Percentiles rank a stretch among this genome's conserved stretches.
phyloP scores from a whole-genome alignment of 768 basidiomycete species.

The Lentinula lateritia region DNA sequence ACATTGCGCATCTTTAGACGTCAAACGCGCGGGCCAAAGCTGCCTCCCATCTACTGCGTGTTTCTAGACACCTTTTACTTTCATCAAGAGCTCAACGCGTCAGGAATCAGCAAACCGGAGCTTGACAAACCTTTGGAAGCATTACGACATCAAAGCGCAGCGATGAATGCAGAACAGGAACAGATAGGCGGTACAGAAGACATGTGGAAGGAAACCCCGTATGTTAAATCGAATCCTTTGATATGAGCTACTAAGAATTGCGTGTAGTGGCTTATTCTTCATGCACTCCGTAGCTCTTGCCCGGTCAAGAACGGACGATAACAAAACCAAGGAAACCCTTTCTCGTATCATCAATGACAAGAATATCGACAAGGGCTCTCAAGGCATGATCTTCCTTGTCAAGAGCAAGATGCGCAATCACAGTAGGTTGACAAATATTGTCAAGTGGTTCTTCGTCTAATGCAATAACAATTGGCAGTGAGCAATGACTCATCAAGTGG shows the following conservation, averaged over 20 bases:
- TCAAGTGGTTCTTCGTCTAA: background rate
- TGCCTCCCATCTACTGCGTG: background rate
- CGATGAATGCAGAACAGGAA: background rate
- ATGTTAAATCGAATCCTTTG: background rate
- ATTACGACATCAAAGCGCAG: background rate
- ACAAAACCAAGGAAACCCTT: background rate
- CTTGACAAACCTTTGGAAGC: background rate
- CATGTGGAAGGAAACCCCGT: background rate
- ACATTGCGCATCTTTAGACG: background rate
- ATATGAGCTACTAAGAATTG: background rate
- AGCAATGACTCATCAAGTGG: slow-evolving; percentile 14
- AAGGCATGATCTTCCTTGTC: background rate
- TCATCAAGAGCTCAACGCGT: background rate
- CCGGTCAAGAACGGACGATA: background rate
- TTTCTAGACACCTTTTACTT: background rate
- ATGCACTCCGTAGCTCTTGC: background rate
- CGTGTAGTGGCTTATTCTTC: background rate
- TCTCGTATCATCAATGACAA: background rate
- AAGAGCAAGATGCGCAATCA: background rate
- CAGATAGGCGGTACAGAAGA: background rate
- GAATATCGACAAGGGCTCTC: background rate
- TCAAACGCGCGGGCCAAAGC: background rate
- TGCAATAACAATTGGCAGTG: background rate
- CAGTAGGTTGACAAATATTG: background rate
- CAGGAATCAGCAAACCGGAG: background rate